Evolutionary conservation across 345 rosid species (phyloP).

Genomic region (Ceriops zippeliana): DNA sequence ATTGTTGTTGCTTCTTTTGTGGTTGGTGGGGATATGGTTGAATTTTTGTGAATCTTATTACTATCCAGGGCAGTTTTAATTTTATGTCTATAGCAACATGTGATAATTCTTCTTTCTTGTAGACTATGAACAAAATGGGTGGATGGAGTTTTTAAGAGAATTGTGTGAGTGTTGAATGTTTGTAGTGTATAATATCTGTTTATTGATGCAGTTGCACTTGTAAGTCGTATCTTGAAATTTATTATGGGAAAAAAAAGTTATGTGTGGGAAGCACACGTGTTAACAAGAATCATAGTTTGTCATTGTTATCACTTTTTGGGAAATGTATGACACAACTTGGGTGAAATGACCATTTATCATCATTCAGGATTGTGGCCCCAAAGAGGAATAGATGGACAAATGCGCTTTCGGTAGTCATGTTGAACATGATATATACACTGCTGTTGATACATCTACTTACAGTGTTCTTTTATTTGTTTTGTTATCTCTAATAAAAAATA

Average conservation of each 20-base stretch:
- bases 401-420: neutral
- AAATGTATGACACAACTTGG: slow-evolving; percentile 1
- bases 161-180: neutral
- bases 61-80: neutral
- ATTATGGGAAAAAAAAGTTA: neutral
- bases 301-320: no score
- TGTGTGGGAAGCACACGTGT: neutral
- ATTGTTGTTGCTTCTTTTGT: no score
- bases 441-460: slow-evolving; percentile 1
- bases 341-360: neutral
- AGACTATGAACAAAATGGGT: neutral
- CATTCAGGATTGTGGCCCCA: neutral
- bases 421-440: neutral
- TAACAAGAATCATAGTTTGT: no score
- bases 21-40: no score
- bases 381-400: neutral
- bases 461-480: slow-evolving; percentile 3
- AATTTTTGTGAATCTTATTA: no score
- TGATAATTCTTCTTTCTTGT: neutral
- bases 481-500: neutral
- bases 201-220: neutral
- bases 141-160: neutral
- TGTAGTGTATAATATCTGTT: neutral
- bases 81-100: neutral
- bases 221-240: neutral